Percentiles rank a stretch among this genome's conserved stretches.
phyloP scores from a whole-genome alignment of 106 monocot species.

The Phalaenopsis equestris region DNA sequence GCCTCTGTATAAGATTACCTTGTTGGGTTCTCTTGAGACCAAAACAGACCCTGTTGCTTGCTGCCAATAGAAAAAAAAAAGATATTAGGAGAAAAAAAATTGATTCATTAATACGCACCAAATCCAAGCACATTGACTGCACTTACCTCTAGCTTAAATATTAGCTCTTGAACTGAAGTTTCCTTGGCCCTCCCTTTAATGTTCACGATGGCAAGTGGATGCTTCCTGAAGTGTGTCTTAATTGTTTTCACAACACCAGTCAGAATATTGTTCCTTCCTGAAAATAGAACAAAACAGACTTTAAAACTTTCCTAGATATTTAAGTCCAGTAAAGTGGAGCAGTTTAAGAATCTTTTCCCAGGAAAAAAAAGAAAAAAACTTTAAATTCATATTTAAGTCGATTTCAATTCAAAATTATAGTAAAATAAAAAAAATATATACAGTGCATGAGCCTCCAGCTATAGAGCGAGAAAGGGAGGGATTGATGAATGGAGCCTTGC shows the following conservation, averaged over 20 bases:
- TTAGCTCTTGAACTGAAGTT: constrained; percentile 73
- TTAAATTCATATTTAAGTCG: not conserved
- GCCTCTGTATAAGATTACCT: constrained; percentile 87
- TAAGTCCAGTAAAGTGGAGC: not conserved
- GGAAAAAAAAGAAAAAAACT: not conserved
- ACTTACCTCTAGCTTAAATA: constrained; percentile 75
- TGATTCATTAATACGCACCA: not conserved
- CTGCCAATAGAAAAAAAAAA: constrained; percentile 21
- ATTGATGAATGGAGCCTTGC: not conserved
- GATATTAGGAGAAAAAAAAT: not conserved
- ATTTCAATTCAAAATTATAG: not conserved
- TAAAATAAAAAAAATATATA: not conserved
- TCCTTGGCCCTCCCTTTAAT: constrained; percentile 78
- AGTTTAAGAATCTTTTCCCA: not conserved
- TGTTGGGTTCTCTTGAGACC: constrained; percentile 84
- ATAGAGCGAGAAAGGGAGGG: not conserved
- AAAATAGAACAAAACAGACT: not conserved
- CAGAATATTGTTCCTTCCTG: constrained; percentile 84
- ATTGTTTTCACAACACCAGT: constrained; percentile 82
- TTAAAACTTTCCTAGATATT: not conserved
- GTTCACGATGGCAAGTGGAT: constrained; percentile 92
- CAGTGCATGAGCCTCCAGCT: not conserved
- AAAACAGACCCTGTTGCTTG: constrained; percentile 79
- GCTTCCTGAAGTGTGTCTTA: constrained; percentile 75
- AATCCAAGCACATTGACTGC: not conserved